Base-by-base conservation (phyloP, 2,329 filamentous ascomycete genomes). In the Talaromyces sp. region DNA sequence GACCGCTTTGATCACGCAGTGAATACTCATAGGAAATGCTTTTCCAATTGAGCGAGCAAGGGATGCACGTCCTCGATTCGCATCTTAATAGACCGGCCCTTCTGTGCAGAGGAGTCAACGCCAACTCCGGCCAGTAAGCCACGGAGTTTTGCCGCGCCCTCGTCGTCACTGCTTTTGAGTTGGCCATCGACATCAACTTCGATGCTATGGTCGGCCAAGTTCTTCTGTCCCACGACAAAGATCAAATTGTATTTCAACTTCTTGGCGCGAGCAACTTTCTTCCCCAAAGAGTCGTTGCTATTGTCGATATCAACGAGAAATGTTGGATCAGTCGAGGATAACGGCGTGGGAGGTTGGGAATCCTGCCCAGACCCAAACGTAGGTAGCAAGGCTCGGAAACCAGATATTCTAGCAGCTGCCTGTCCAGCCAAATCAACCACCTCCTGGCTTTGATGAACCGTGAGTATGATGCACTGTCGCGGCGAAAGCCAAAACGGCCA, bases 401-500 rank as follows among this genome's bases (percentile, higher is more conserved):
- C 70, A n/a, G 74, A 77, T 4, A 86, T 83, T 32, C 69, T 71
- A 10, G 82, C 73, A 4, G 87, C 76, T 6, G 84, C 71, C 54
- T 83, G 75, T 60, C 81, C 79, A 6, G 72, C 61, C 71, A 78
- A 24, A 76, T 83, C 78, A 75, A 78, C 63, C 10, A 80, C 70
- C 1, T 65, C 68, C 46, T 77, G 73, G n/a, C 77, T 71, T 53
- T 79, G 77, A 67, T 89, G 91, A 58, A 93, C 82, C 0, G 89
- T 89, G 32, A 95, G 75, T 59, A 96, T 83, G 52, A 89, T 85
- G 49, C 85, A 87, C 70, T 95, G 92, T 6, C 86, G 84, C 0
- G 91, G 91, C 59, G 89, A 93, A 10, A 96, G 80, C 92, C 91
- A 96, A 72, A 96, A 93, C 3, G 91, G 91, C 85, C 90, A 96